A percentile compares a stretch with the other conserved stretches of the same genome.
These are phyloP conservation scores for Eruca vesicaria DNA, from an alignment of 441 rosid genomes.

Conservation along the genomic window DNA sequence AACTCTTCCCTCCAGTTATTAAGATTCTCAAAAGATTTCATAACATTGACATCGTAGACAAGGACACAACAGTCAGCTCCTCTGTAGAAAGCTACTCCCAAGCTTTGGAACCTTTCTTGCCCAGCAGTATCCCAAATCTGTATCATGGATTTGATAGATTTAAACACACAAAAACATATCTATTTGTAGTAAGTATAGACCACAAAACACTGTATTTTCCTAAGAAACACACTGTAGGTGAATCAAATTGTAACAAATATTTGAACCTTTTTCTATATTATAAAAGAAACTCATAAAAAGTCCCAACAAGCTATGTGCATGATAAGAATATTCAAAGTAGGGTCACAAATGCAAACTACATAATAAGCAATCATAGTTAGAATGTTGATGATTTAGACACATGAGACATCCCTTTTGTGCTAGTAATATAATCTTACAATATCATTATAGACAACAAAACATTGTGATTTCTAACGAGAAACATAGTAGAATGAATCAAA, in stretches of 20 bases:
- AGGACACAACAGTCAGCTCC: constrained; percentile 69
- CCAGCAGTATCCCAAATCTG: constrained; percentile 93
- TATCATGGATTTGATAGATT: neutral
- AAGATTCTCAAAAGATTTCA: constrained; percentile 85
- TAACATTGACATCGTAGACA: constrained; percentile 80
- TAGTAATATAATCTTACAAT: neutral
- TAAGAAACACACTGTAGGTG: neutral
- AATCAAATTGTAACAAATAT: neutral
- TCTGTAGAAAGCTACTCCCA: constrained; percentile 82
- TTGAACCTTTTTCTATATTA: neutral
- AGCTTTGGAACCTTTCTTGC: constrained; percentile 64
- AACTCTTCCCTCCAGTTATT: constrained; percentile 90
- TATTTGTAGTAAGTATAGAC: neutral
- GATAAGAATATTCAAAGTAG: neutral
- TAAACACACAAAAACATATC: neutral
- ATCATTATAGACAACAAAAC: neutral
- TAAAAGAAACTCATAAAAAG: neutral
- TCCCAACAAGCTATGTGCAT: too few species aligned
- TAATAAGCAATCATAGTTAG: too few species aligned
- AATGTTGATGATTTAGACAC: neutral
- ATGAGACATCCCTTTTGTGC: neutral
- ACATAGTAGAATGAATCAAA: neutral
- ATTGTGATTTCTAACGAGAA: neutral
- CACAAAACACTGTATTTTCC: neutral
- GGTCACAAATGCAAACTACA: too few species aligned